Percentiles rank a stretch among this genome's conserved stretches.
Evolutionary conservation across 352 stramenopile species (phyloP).

Genomic region (Phytophthora ramorum): DNA sequence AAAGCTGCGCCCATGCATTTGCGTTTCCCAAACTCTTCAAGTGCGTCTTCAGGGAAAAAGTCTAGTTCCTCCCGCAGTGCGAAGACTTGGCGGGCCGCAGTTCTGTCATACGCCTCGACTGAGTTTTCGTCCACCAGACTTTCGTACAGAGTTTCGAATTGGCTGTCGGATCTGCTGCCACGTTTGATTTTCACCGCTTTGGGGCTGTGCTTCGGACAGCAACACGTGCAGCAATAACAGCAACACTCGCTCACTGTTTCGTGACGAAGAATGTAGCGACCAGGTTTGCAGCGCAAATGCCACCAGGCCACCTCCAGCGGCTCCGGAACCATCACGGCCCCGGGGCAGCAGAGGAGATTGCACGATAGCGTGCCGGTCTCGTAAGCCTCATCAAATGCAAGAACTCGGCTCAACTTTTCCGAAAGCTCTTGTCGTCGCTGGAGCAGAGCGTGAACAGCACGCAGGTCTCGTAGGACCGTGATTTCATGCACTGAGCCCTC

Average conservation of each 20-base stretch:
- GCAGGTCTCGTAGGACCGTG: slow-evolving; percentile 69
- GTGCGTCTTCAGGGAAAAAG: slow-evolving; percentile 72
- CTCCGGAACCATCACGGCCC: slow-evolving; percentile 58
- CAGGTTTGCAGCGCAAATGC: slow-evolving; percentile 65
- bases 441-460: slow-evolving; percentile 64
- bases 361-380: slow-evolving; percentile 66
- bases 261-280: slow-evolving; percentile 58
- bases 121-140: slow-evolving; percentile 34
- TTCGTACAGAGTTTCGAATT: slow-evolving; percentile 36
- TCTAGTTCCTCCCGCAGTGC: slow-evolving; percentile 72
- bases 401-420: slow-evolving; percentile 62
- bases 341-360: slow-evolving; percentile 73
- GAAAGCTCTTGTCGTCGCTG: slow-evolving; percentile 51
- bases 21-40: slow-evolving; percentile 64
- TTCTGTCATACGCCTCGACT: slow-evolving; percentile 27
- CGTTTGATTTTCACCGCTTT: slow-evolving; percentile 23
- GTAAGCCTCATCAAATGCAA: slow-evolving; percentile 59
- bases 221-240: slow-evolving; percentile 51
- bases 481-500: slow-evolving; percentile 62
- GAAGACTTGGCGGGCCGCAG: slow-evolving; percentile 28
- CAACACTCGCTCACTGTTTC: slow-evolving; percentile 41
- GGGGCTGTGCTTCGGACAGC: slow-evolving; percentile 43
- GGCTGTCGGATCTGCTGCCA: slow-evolving; percentile 24
- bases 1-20: slow-evolving; percentile 75
- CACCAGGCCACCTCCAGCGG: slow-evolving; percentile 48